Conservation (phyloP, 306 rosid genomes). For the Citrullus colocynthis region DNA sequence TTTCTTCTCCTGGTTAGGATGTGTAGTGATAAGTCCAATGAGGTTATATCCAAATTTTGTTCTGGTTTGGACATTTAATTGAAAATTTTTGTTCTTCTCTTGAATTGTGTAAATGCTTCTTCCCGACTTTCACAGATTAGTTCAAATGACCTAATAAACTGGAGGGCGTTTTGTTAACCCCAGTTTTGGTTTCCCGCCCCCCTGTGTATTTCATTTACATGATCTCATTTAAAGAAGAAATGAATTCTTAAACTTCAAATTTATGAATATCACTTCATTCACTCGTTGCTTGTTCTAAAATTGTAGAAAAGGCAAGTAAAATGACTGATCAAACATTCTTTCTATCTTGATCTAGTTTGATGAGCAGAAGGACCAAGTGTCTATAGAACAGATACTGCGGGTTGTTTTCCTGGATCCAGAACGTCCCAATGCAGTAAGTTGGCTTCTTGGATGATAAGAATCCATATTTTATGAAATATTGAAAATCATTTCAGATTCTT, state of each 20-base stretch:
- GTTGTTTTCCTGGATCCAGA: slow-evolving; percentile 85
- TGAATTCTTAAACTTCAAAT: neutral
- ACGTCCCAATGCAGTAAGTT: slow-evolving; percentile 63
- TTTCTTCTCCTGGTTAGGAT: neutral
- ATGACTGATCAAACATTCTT: neutral
- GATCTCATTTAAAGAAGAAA: neutral
- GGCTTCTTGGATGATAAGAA: neutral
- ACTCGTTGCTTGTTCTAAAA: neutral
- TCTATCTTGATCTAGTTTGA: slow-evolving; percentile 49
- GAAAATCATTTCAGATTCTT: neutral
- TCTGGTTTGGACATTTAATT: neutral
- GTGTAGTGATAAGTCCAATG: neutral
- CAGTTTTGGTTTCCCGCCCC: neutral
- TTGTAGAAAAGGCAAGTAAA: neutral
- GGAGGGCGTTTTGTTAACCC: neutral
- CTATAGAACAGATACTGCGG: slow-evolving; percentile 76
- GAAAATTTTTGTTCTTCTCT: neutral
- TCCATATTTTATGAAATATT: neutral
- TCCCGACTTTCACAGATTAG: neutral
- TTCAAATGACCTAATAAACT: neutral
- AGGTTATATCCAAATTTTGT: neutral
- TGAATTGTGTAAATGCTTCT: neutral
- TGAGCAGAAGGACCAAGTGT: slow-evolving; percentile 86
- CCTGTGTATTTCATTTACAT: neutral
- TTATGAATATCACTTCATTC: neutral